Evolutionary conservation across 2,329 filamentous ascomycete species (phyloP), one percentile per base, ranked within the genome.

Genomic region (Amylocarpus encephaloides): DNA sequence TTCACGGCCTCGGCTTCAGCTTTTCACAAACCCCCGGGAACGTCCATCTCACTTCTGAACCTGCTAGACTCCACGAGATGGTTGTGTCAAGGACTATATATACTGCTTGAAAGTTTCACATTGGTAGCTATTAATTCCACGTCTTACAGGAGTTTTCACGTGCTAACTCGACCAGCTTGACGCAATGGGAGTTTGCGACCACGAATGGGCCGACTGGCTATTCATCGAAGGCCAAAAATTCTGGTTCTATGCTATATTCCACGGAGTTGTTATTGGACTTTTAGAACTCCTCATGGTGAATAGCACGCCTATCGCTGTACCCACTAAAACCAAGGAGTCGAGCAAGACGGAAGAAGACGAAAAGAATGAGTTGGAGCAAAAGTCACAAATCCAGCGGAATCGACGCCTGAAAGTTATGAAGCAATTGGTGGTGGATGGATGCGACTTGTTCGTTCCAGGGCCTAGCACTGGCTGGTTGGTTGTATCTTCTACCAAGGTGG

Each of bases 371-470:
- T 26, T 15, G 40, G 34, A 16, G 33, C 2, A 26, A 19, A 22
- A 26, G 29, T 26, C 16, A 41, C 22, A 35, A 30, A n/a, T 3
- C 5, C 6, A 46, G 36, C 19, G 33, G 26, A 33, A 30, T 1
- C 13, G 6, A 12, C 30, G n/a, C 4, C 10, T 48, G 16, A 63
- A 59, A 1, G 62, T 82, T 2, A 58, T 69, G 26, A 73, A 76
- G 12, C 71, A 72, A 44, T 63, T 84, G 5, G 52, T 80, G 1
- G 73, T 79, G 1, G 80, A 86, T 60, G 57, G 68, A 6, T 72
- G 85, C 45, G 85, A 89, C 63, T 63, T 86, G 42, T 61, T 82
- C 3, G 70, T 86, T 30, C 85, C 86, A 0, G 78, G 78, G 0
- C 69, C 70, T 5, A 69, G 76, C 1, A 67, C 86, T 12, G 81